These are phyloP conservation scores for Arthrocladium fulminans DNA, from an alignment of 2,329 filamentous ascomycete species.

Conservation along the genomic window DNA sequence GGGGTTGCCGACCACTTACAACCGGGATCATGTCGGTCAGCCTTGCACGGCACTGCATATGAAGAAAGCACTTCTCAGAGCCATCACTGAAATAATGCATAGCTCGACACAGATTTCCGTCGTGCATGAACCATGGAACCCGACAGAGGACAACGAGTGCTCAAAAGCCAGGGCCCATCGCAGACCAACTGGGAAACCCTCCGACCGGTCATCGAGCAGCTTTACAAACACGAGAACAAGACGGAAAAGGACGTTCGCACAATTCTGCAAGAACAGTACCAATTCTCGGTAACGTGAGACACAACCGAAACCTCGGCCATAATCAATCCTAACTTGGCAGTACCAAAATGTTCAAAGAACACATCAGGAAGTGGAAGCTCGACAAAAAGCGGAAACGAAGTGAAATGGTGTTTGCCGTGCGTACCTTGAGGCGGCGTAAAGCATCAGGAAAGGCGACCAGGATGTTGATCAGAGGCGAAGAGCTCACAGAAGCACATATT, in stretches of 20 bases:
- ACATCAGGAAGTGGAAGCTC: background rate
- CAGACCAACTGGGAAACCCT: background rate
- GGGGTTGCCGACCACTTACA: too few species aligned
- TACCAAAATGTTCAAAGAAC: conserved; percentile 2
- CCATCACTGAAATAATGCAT: too few species aligned
- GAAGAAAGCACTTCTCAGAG: too few species aligned
- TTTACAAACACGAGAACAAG: conserved; percentile 2
- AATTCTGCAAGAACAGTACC: background rate
- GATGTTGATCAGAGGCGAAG: background rate
- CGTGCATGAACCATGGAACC: too few species aligned
- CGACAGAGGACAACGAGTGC: too few species aligned
- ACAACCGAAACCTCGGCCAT: background rate
- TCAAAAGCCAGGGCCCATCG: too few species aligned
- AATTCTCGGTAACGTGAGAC: background rate
- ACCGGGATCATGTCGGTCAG: too few species aligned
- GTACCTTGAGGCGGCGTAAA: background rate
- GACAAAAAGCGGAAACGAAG: conserved; percentile 2
- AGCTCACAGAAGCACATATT: background rate
- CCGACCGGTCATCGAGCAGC: background rate
- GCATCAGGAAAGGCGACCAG: background rate
- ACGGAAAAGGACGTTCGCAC: background rate
- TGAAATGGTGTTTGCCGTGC: background rate
- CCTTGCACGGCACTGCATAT: too few species aligned
- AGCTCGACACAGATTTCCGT: too few species aligned
- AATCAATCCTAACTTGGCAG: background rate